Evolutionary conservation across 225 moss, liverwort and hornwort genomes (phyloP), one percentile per base, ranked within the genome.

Genomic region (Lunularia cruciata): DNA sequence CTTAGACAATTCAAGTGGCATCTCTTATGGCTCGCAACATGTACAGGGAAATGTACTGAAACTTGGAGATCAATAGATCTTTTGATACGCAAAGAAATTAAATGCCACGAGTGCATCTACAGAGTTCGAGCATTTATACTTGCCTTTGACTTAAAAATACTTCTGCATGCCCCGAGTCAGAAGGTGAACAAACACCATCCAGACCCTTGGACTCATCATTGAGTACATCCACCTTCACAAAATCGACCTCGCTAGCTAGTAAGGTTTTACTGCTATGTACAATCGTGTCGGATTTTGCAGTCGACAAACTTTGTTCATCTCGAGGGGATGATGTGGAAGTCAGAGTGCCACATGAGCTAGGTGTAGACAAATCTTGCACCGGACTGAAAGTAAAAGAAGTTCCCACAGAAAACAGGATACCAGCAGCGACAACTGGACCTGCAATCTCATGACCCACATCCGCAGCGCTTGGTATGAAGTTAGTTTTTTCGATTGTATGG

Each of bases 371-470:
- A 14, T 52, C 59, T 60, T 73, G 69, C 58, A 69, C 57, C 22
- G 76, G 63, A 65, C 64, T 76, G 57, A 68, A 81, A 49, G 69
- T 72, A 37, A 68, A 72, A 9, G 80, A 73, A 3, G 76, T 76
- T 42, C 76, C 63, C 19, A 56, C 80, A 6, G 79, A 79, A 19
- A 53, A 72, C 47, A 73, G 65, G 14, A 62, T 65, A 51, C 71
- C 53, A 2, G 49, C 65, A 36, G 66, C 45, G 47, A 3, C n/a
- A 35, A 58, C 61, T 23, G 40, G 27, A 61, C 38, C 72, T 47
- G 55, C 67, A 35, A 13, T 52, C 22, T 42, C 70, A 33, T 64
- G 74, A 35, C 67, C 51, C 47, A 19, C 37, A 27, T 61, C 65
- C 51, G 54, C 57, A 27, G 26, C 33, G 26, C 10, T 74, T 30